Percentiles rank a stretch among this genome's conserved stretches.
These are phyloP conservation scores for Backusella morwellensis DNA, from an alignment of 192 early-diverging fungal genomes.

Conservation along the genomic window DNA sequence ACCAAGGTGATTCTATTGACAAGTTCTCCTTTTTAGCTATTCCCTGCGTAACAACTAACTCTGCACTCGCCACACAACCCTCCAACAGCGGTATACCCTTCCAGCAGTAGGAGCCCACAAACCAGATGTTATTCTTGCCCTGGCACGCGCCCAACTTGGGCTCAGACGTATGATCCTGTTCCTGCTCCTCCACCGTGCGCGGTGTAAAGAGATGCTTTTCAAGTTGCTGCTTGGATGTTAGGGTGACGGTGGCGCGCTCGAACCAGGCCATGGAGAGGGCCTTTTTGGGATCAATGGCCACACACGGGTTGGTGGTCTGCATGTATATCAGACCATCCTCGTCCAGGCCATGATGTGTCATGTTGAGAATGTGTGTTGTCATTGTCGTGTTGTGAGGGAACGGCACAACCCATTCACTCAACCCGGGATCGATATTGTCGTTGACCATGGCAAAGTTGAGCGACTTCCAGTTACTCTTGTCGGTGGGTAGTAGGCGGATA, in stretches of 20 bases:
- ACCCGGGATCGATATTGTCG: background rate
- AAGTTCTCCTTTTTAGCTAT: conserved; percentile 14
- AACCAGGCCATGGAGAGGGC: conserved; percentile 31
- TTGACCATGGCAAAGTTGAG: conserved; percentile 44
- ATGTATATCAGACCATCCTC: conserved; percentile 11
- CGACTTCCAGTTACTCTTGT: conserved; percentile 36
- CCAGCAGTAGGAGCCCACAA: conserved; percentile 36
- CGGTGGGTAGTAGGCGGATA: conserved; percentile 38
- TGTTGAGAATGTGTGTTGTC: conserved; percentile 36
- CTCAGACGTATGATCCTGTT: background rate
- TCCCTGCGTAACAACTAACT: conserved; percentile 25
- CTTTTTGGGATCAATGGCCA: conserved; percentile 13
- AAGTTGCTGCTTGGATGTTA: conserved; percentile 22
- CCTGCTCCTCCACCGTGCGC: background rate
- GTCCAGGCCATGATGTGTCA: conserved; percentile 16
- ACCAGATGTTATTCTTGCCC: conserved; percentile 30
- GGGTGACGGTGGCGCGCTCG: conserved; percentile 30
- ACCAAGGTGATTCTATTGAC: conserved; percentile 6
- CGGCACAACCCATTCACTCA: conserved; percentile 10
- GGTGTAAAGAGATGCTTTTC: conserved; percentile 17
- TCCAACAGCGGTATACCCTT: conserved; percentile 35
- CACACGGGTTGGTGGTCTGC: conserved; percentile 34
- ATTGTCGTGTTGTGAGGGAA: conserved; percentile 35
- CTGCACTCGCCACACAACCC: conserved; percentile 36
- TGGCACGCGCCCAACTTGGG: conserved; percentile 20